Evolutionary conservation across 495 filamentous ascomycete genomes (phyloP).

Genomic region (Trichoderma virens): DNA sequence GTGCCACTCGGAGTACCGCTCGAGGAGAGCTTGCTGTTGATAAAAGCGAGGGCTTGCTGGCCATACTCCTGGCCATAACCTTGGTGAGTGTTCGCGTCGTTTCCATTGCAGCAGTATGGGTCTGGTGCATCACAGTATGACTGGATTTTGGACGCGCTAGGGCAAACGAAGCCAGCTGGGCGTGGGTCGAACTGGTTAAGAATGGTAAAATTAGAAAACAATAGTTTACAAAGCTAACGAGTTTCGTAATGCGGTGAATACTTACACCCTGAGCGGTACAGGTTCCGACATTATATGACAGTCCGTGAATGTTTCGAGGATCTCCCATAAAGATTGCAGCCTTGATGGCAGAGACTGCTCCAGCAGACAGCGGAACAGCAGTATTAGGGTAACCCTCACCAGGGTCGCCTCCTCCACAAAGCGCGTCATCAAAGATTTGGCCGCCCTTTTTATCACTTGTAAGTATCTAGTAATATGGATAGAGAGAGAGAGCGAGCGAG

Average conservation of each 20-base stretch:
- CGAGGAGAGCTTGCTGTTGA: constrained; percentile 15
- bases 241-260: not conserved
- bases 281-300: constrained; percentile 55
- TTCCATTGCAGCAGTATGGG: constrained; percentile 61
- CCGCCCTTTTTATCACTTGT: constrained; percentile 36
- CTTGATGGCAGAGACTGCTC: constrained; percentile 40
- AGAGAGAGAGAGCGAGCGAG: not conserved
- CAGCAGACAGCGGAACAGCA: constrained; percentile 37
- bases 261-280: constrained; percentile 51
- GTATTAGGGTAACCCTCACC: constrained; percentile 15
- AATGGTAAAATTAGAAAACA: not conserved
- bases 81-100: constrained; percentile 49
- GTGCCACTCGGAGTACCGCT: too few species aligned
- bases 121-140: constrained; percentile 58
- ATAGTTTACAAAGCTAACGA: not conserved
- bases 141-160: constrained; percentile 46
- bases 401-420: constrained; percentile 44
- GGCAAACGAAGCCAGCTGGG: constrained; percentile 47
- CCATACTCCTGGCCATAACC: constrained; percentile 49
- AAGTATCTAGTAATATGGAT: not conserved
- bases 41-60: constrained; percentile 27
- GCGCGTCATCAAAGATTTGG: constrained; percentile 55
- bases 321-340: constrained; percentile 59
- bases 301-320: constrained; percentile 43
- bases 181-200: constrained; percentile 46